A percentile compares a stretch with the other conserved stretches of the same genome.
These are phyloP conservation scores for Chlamydomonas incerta DNA, from an alignment of 139 green algal genomes.

Conservation along the genomic window DNA sequence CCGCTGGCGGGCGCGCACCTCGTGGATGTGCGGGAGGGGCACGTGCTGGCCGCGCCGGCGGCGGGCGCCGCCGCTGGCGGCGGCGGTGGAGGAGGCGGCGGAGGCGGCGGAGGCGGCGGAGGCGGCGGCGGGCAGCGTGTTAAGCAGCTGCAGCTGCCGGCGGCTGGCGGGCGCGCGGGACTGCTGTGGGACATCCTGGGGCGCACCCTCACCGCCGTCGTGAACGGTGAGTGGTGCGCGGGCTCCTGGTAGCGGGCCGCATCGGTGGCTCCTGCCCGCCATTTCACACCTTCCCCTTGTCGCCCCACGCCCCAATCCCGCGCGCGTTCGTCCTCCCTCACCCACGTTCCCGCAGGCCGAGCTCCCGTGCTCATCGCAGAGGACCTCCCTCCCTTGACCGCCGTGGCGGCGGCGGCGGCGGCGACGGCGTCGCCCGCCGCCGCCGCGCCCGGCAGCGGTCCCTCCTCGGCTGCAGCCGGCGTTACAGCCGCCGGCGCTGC, in stretches of 20 bases:
- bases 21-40: neutral
- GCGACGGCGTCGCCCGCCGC: too few species aligned
- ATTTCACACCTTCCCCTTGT: too few species aligned
- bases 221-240: neutral
- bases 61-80: neutral
- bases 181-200: constrained; percentile 17
- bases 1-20: neutral
- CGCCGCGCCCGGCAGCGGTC: neutral
- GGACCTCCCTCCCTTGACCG: neutral
- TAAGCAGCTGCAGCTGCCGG: constrained; percentile 7
- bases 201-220: neutral
- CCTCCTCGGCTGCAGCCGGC: neutral
- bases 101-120: neutral
- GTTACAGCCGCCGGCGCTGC: too few species aligned
- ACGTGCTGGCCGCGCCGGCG: too few species aligned
- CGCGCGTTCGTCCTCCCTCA: too few species aligned
- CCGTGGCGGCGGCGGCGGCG: too few species aligned
- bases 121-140: neutral
- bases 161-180: neutral
- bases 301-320: too few species aligned
- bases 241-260: too few species aligned
- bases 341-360: neutral
- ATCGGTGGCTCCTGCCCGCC: too few species aligned
- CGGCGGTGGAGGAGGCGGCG: neutral
- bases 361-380: neutral